Percentiles rank a stretch among this genome's conserved stretches.
phyloP scores from a whole-genome alignment of 257 asterid species.

The Fraxinus excelsior region DNA sequence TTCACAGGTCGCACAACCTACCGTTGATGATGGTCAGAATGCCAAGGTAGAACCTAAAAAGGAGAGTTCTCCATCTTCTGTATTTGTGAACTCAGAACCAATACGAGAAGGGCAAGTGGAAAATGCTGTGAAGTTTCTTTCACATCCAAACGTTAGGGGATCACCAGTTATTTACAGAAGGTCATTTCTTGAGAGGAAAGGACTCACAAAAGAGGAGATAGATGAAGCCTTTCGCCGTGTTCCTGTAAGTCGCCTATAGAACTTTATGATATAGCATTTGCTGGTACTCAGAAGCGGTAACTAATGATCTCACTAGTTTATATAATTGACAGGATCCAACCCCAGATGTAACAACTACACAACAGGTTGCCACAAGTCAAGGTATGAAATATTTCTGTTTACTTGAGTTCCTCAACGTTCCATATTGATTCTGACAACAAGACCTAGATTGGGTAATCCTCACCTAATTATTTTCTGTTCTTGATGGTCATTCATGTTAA shows the following conservation, averaged over 20 bases:
- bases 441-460: conserved; percentile 15
- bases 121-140: conserved; percentile 95
- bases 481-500: conserved; percentile 19
- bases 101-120: conserved; percentile 93
- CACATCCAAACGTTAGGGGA: conserved; percentile 95
- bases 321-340: conserved; percentile 63
- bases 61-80: conserved; percentile 72
- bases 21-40: conserved; percentile 35
- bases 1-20: conserved; percentile 44
- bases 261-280: neutral
- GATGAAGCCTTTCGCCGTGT: conserved; percentile 97
- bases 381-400: conserved; percentile 41
- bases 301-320: conserved; percentile 20
- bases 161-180: conserved; percentile 92
- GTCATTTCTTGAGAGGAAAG: conserved; percentile 98
- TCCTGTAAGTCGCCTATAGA: conserved; percentile 62
- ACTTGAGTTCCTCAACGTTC: neutral
- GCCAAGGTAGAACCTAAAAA: conserved; percentile 49
- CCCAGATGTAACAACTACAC: conserved; percentile 61
- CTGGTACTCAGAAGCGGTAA: neutral
- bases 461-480: conserved; percentile 26
- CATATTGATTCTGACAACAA: conserved; percentile 1
- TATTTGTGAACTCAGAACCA: conserved; percentile 90
- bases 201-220: conserved; percentile 97
- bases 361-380: conserved; percentile 50